Evolutionary conservation across 352 stramenopile genomes (phyloP), one percentile per base, ranked within the genome.

Genomic region (Phytophthora cajani): DNA sequence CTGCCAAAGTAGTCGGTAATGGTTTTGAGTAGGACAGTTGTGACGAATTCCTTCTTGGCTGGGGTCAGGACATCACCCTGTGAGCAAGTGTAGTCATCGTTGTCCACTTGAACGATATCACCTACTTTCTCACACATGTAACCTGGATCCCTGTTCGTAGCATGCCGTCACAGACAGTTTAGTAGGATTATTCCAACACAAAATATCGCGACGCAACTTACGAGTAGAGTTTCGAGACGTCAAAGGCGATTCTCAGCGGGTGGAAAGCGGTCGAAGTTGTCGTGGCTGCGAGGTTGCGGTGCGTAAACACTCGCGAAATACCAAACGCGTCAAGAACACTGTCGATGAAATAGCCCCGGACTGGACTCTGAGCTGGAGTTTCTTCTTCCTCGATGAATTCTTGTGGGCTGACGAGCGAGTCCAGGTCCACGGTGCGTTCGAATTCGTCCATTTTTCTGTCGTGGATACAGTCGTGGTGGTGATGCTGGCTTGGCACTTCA

Each of bases 171-270:
- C 19, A 11, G 3, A 38, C 23, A 21, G 9, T 30, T 55, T 21
- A 55, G 11, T 21, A 2, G 23, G 33, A 23, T 10, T 53, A 33
- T 21, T 50, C 17, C 10, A 23, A 10, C 49, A 33, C 9, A 9
- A 54, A 36, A 55, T 19, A 17, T 19, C 23, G 16, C 9, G 10
- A 62, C 8, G 8, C 6, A 21, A 30, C 75, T 62, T 80, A 88
- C 82, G 71, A 84, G 23, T 64, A 80, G 21, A 94, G 81, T 49
- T 91, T 92, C 7, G 87, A 94, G 0, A 92, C 58, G 27, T 94
- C 87, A 27, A 94, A 94, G 16, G 74, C 82, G 49, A 93, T 92
- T 40, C 87, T 84, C n/a, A 94, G 85, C 1, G 82, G 87, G 32
- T 92, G 81, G 44, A 90, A 93, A 0, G 80, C 53, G 3, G 76